Evolutionary conservation across 352 stramenopile species (phyloP), one percentile per base, ranked within the genome.

Genomic region (Phytophthora litchii): DNA sequence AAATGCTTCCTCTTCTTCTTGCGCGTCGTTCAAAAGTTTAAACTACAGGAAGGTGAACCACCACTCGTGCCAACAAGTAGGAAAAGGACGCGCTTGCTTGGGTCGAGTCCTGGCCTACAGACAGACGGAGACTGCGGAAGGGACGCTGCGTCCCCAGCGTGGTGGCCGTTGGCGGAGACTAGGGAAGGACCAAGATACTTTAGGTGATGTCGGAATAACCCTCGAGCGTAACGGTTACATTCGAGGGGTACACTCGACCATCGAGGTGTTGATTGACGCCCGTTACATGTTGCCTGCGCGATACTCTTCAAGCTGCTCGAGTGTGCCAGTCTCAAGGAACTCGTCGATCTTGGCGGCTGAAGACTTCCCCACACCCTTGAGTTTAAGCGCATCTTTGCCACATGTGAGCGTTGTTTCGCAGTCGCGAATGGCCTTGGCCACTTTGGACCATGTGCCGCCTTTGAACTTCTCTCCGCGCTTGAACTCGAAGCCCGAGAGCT

Each of bases 401-500:
- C 69, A 77, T 16, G 57, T 74, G 71, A 96, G 86, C 20, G 69
- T 63, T 3, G 74, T 64, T 34, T 91, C 82, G 42, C 70, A 64
- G 25, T 94, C 83, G 19, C 83, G 83, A 41, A 96, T 89, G 4
- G 87, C 83, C 57, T 92, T 93, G 38, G 85, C 83, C 12, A 94
- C 87, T 60, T 96, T 96, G 34, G 86, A 92, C 82, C 85, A 96
- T 0, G 87, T 93, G 37, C 79, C 83, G 48, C 85, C 87, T 60
- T 93, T 94, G 68, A 96, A 94, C 46, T 75, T 81, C 42, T 96
- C 87, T 2, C 85, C 85, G 21, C 84, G 81, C 77, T 96, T 94
- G 64, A 94, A 96, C 43, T 96, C 83, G 45, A 94, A 94, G 17
- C 80, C 80, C n/a, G 85, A 87, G 25, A 96, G 78, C 58, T 96